Base-by-base conservation (phyloP, 2,329 filamentous ascomycete species). In the Atkinsonella hypoxylon region DNA sequence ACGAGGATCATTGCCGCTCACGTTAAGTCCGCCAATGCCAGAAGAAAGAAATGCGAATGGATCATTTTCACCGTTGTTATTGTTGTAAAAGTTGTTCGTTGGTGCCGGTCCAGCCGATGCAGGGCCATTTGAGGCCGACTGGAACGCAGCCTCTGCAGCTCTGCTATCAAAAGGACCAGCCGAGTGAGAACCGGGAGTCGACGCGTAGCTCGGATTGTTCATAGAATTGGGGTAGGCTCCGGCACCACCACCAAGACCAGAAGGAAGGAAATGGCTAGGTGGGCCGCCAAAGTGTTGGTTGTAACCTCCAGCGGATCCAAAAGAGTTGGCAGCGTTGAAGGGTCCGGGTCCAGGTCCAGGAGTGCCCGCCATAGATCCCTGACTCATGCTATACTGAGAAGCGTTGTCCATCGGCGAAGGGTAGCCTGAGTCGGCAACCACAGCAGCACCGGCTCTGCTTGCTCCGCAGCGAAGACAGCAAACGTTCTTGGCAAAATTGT, bases 401-500 rank as follows among this genome's bases (percentile, higher is more conserved):
- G 85, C 80, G 46, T 85, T 82, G 55, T 95, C 89, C 85, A 96
- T 95, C 18, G 87, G 84, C 11, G 88, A 90, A 13, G 88, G 85
- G 70, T 93, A 95, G 42, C 87, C 88, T 39, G 89, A 91, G 67
- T 97, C 93, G 31, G 91, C 91, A 52, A 97, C 89, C 47, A 98
- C 87, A 15, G 91, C 90, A 53, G 93, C 93, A 55, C 87, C 89
- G 54, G 91, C 91, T 60, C 93, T 88, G 67, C 89, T 94, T 49
- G 91, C 93, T 66, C 93, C 93, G 65, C 93, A 98, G 53, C 93
- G 87, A 55, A 98, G 81, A 69, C 93, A 98, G 70, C 89, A 95
- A 52, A 97, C 91, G 62, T 98, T 98, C 80, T 98, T 98, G 55
- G 93, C 93, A 65, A 98, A 98, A 74, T 98, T 98, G 75, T 98